A percentile compares a stretch with the other conserved stretches of the same genome.
Evolutionary conservation across 2,329 filamentous ascomycete species (phyloP).

Genomic region (Nemania sp.): DNA sequence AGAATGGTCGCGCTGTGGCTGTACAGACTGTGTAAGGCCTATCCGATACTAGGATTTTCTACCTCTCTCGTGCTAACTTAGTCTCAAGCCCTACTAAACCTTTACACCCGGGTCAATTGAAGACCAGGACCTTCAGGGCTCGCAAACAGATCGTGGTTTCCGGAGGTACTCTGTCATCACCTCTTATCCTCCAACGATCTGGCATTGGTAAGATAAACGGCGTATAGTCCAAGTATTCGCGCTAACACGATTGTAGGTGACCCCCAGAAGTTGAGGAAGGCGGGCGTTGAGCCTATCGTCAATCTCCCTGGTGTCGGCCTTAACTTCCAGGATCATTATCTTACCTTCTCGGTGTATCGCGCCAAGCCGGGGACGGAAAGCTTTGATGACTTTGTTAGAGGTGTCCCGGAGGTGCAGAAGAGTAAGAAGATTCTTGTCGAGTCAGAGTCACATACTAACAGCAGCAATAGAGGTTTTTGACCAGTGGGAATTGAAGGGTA

Average conservation of each 20-base stretch:
- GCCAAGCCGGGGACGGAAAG: constrained; percentile 81
- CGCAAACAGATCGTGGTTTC: constrained; percentile 81
- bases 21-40: constrained; percentile 70
- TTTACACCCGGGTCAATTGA: constrained; percentile 65
- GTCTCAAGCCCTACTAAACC: constrained; percentile 70
- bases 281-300: constrained; percentile 75
- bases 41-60: constrained; percentile 44
- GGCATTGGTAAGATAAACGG: constrained; percentile 64
- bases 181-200: constrained; percentile 79
- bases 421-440: constrained; percentile 49
- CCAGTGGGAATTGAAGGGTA: constrained; percentile 84
- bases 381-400: constrained; percentile 84
- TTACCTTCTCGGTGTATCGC: constrained; percentile 77
- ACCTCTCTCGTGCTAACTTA: constrained; percentile 31
- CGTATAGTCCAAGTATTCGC: no score
- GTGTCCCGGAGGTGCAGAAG: constrained; percentile 79
- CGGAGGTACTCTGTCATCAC: constrained; percentile 78
- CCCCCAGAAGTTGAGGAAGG: constrained; percentile 75
- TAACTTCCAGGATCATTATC: constrained; percentile 82
- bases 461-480: constrained; percentile 69
- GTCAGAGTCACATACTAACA: constrained; percentile 24
- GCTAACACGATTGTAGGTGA: constrained; percentile 60
- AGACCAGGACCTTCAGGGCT: constrained; percentile 69
- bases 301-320: constrained; percentile 79
- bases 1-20: constrained; percentile 77